Evolutionary conservation across 306 rosid species (phyloP), one percentile per base, ranked within the genome.

Genomic region (Mimosa bimucronata): DNA sequence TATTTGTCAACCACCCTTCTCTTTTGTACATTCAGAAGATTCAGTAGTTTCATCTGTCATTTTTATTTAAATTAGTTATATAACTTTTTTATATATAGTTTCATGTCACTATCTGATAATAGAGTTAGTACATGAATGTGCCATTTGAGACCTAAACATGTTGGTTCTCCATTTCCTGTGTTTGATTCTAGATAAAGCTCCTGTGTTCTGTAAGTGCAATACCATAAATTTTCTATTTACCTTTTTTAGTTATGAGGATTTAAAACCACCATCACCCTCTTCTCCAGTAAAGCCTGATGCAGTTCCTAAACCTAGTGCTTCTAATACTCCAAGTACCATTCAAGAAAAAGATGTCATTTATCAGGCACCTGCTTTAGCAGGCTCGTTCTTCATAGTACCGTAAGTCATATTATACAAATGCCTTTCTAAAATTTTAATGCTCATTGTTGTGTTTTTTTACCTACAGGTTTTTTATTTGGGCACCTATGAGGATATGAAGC

Each of bases 401-500:
- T 92, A 87, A 84, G 92, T 74, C 57, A 4, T 66, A 7, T 2
- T 46, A 41, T 62, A 66, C 41, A 76, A n/a, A 6, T 48, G n/a
- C 30, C 42, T 38, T 61, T 44, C 28, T 26, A 26, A 41, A 68
- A 71, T 40, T 14, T 68, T 61, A 72, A 28, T 28, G 41, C 48
- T 41, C 44, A 71, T 57, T 26, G 42, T 58, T 37, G 34, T 40
- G 3, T 60, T 78, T 74, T 73, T 75, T 73, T 64, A 74, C 66
- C 58, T 74, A 62, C 34, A 41, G 77, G 26, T 58, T 76, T 76
- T 52, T 83, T 48, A 21, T 71, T 71, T 76, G 73, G 70, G 13
- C 78, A 85, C 91, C 61, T 87, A 89, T 37, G 93, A 85, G 74
- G 88, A 89, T 81, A 76, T 91, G 81, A 91, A 88, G 74, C 93